Percentiles rank a stretch among this genome's conserved stretches.
Conservation (phyloP, 1,139 yeast genomes). For the Blastobotrys aristatus region DNA sequence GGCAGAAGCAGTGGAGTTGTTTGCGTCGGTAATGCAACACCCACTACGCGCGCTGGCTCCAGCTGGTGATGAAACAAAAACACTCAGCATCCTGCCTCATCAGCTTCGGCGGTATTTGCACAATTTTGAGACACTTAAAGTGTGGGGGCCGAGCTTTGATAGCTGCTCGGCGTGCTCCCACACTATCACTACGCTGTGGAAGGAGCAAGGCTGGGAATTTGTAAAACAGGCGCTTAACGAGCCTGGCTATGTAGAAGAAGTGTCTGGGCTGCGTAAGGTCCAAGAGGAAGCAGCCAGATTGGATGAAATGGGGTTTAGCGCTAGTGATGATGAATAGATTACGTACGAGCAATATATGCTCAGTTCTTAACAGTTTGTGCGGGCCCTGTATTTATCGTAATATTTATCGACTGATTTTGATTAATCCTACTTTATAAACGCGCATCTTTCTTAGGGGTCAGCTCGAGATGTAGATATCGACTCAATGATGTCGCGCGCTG, state of each 20-base stretch:
- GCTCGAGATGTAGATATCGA: too few relatives aligned
- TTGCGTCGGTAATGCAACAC: slow-evolving; percentile 71
- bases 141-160: slow-evolving; percentile 65
- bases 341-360: too few relatives aligned
- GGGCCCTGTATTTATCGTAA: too few relatives aligned
- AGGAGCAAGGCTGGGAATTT: slow-evolving; percentile 69
- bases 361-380: too few relatives aligned
- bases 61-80: slow-evolving; percentile 33
- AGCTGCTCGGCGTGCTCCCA: slow-evolving; percentile 84
- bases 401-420: too few relatives aligned
- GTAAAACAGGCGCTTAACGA: slow-evolving; percentile 64
- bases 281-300: slow-evolving; percentile 71
- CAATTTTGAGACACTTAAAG: slow-evolving; percentile 56
- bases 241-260: slow-evolving; percentile 59
- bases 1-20: slow-evolving; percentile 77
- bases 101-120: slow-evolving; percentile 82
- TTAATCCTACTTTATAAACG: too few relatives aligned
- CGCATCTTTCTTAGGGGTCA: too few relatives aligned
- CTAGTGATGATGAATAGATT: not conserved
- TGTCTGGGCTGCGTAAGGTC: slow-evolving; percentile 71
- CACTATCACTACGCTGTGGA: slow-evolving; percentile 48
- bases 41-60: slow-evolving; percentile 47
- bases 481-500: too few relatives aligned
- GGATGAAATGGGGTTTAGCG: slow-evolving; percentile 25
- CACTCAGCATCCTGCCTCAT: slow-evolving; percentile 76